Conservation (phyloP, 768 basidiomycete species). For the Tricholoma matsutake region DNA sequence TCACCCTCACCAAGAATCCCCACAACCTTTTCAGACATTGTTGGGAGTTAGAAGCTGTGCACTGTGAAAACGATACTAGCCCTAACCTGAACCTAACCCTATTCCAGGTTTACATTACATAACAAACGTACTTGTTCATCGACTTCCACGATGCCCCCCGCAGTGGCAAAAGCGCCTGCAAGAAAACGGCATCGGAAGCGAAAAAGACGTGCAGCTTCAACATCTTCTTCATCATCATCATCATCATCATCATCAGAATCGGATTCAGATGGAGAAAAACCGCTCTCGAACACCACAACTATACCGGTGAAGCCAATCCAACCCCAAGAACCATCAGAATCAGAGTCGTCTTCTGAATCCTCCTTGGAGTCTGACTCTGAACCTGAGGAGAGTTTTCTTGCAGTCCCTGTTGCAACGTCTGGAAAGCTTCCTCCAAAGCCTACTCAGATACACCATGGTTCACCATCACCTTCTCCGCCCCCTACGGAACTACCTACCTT, state of each 20-base stretch:
- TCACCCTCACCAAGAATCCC: slow-evolving; percentile 53
- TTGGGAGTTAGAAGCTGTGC: neutral
- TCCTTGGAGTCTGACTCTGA: slow-evolving; percentile 24
- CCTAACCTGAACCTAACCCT: slow-evolving; percentile 3
- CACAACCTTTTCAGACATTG: slow-evolving; percentile 45
- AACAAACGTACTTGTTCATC: neutral
- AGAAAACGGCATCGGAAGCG: slow-evolving; percentile 52
- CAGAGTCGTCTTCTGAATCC: slow-evolving; percentile 22
- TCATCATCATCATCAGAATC: slow-evolving; percentile 37
- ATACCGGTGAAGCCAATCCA: slow-evolving; percentile 6
- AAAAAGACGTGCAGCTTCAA: slow-evolving; percentile 47
- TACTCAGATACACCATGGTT: slow-evolving; percentile 20
- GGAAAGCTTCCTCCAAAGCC: slow-evolving; percentile 13
- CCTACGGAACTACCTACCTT: slow-evolving; percentile 55
- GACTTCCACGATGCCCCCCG: slow-evolving; percentile 19
- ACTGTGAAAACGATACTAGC: too few relatives aligned
- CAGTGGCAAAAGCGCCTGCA: slow-evolving; percentile 31
- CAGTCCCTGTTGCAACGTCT: slow-evolving; percentile 11
- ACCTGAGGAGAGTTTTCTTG: slow-evolving; percentile 4
- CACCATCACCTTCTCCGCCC: slow-evolving; percentile 46
- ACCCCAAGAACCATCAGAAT: slow-evolving; percentile 1
- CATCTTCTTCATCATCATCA: slow-evolving; percentile 40
- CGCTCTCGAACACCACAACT: slow-evolving; percentile 9
- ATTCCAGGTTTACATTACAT: neutral
- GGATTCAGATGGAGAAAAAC: slow-evolving; percentile 19